Evolutionary conservation across 1,284 basidiomycete species (phyloP).

Genomic region (Pascua guehoae): DNA sequence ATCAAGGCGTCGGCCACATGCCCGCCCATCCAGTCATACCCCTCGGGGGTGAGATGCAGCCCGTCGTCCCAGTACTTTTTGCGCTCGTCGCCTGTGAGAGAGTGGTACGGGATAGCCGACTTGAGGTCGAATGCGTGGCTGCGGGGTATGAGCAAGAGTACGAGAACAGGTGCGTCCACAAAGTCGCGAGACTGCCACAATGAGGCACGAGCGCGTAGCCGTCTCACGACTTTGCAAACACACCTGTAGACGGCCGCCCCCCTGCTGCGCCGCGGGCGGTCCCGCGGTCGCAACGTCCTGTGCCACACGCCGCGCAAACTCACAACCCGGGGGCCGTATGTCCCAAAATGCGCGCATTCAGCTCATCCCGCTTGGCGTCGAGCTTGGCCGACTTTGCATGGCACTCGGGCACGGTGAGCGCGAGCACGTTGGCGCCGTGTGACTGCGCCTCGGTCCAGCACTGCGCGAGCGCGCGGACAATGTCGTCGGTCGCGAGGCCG

Average conservation of each 20-base stretch:
- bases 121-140: constrained; percentile 7
- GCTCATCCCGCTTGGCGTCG: not conserved
- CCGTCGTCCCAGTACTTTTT: constrained; percentile 8
- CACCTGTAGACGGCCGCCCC: too few relatives aligned
- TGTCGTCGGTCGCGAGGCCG: not conserved
- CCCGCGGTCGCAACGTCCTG: too few relatives aligned
- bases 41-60: constrained; percentile 3
- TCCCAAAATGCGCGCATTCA: not conserved
- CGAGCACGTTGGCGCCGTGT: not conserved
- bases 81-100: not conserved
- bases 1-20: constrained; percentile 8
- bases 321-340: not conserved
- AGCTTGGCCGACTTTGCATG: not conserved
- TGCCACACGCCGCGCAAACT: not conserved
- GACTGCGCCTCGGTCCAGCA: not conserved
- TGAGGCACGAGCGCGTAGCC: too few relatives aligned
- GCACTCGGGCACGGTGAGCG: constrained; percentile 8
- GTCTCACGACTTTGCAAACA: too few relatives aligned
- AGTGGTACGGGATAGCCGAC: constrained; percentile 3
- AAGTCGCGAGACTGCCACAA: too few relatives aligned
- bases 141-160: not conserved
- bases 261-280: too few relatives aligned
- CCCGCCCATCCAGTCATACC: constrained; percentile 8
- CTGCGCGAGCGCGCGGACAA: not conserved
- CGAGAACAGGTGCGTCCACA: too few relatives aligned